phyloP scores from a whole-genome alignment of 2,329 filamentous ascomycete genomes.

The Penicillium sp. region DNA sequence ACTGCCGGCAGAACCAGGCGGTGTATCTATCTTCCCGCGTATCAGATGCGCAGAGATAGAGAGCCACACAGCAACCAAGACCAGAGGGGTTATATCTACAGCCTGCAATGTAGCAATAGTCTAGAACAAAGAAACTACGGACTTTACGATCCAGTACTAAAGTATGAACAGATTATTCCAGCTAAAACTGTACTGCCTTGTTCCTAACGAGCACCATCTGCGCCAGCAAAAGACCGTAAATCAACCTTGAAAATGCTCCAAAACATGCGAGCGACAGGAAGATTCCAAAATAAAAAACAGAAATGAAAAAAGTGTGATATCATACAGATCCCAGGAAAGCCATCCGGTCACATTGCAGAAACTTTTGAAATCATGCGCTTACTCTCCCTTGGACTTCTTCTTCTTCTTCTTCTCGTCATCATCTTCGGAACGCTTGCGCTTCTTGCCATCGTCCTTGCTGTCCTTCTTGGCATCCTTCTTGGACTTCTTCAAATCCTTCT shows the following conservation, averaged over 20 bases:
- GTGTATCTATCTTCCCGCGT: slow-evolving; percentile 9
- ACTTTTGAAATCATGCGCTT: slow-evolving; percentile 53
- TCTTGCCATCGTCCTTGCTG: slow-evolving; percentile 62
- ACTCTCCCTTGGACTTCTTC: slow-evolving; percentile 55
- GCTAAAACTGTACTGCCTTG: slow-evolving; percentile 30
- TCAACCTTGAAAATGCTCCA: slow-evolving; percentile 26
- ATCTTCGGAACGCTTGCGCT: slow-evolving; percentile 62
- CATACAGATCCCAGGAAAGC: slow-evolving; percentile 42
- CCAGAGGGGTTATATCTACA: background rate
- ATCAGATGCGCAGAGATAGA: background rate
- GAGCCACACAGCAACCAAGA: background rate
- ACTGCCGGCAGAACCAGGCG: slow-evolving; percentile 25
- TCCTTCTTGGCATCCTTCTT: slow-evolving; percentile 63
- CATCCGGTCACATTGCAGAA: slow-evolving; percentile 32
- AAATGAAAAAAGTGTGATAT: slow-evolving; percentile 40
- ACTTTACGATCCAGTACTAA: slow-evolving; percentile 3
- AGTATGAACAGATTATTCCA: slow-evolving; percentile 31
- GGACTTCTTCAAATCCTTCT: slow-evolving; percentile 73
- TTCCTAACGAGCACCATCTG: slow-evolving; percentile 36
- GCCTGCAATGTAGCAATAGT: background rate
- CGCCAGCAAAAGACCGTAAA: slow-evolving; percentile 31
- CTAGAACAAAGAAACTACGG: background rate
- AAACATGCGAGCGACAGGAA: slow-evolving; percentile 25
- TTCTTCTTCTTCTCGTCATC: slow-evolving; percentile 56
- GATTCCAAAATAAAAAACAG: slow-evolving; percentile 27